Evolutionary conservation across 2,329 filamentous ascomycete species (phyloP), one percentile per base, ranked within the genome.

Genomic region (Aureobasidium sp.): DNA sequence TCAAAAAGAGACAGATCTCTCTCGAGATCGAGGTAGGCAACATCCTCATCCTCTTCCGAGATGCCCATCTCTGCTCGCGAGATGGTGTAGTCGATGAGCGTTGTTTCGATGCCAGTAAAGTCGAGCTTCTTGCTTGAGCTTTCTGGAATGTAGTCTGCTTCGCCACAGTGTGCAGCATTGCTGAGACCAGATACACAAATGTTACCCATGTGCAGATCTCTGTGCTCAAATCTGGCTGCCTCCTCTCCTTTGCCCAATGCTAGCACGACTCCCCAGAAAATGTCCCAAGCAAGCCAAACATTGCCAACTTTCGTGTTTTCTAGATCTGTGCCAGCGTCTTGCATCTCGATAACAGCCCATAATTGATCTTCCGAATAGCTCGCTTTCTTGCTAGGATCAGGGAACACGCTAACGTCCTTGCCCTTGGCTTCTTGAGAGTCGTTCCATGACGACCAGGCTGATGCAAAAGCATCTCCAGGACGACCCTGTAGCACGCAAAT

Each of bases 41-140:
- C 72, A 61, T 71, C 68, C 59, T 63, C 63, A 52, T 65, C 62
- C 50, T 62, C 62, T 43, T 63, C 52, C 46, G 64, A n/a, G 26
- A 55, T 44, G 17, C 61, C 65, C 65, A 86, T 74, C 27, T 80
- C 77, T 1, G 83, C 84, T n/a, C 85, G 81, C 1, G 84, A 87
- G 39, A 87, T 78, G 1, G 85, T 87, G 71, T 87, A 88, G 70
- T 88, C 85, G 66, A 88, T 88, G 27, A 88, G 79, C 0, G 85
- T 87, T 1, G 84, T 84, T 66, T 85, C 82, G 4, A 87, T 72
- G 1, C 77, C 76, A 15, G 82, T 83, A 62, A 83, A 77, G 2
- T 79, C 78, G 27, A 86, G 70, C 46, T 77, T 80, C 26, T 70
- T 69, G 26, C 10, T 59, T 27, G 36, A 26, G 20, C 64, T 66